Evolutionary conservation across 495 filamentous ascomycete species (phyloP).

Genomic region (Jackrogersella minutella): DNA sequence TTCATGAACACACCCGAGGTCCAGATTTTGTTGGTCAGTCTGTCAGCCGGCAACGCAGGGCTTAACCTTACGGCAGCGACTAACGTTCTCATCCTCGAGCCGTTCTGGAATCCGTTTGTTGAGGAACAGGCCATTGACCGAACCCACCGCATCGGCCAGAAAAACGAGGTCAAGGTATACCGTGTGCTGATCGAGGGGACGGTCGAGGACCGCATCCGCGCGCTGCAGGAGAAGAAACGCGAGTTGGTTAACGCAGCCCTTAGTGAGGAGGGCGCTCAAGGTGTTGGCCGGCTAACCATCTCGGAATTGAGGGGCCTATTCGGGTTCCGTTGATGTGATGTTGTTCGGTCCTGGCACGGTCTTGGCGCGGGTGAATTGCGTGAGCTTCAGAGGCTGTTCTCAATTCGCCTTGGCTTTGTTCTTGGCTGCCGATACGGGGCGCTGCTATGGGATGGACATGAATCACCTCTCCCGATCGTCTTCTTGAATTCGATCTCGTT

Average conservation of each 20-base stretch:
- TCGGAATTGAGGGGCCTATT: slow-evolving; percentile 78
- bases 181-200: slow-evolving; percentile 79
- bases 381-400: neutral
- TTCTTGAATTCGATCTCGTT: neutral
- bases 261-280: slow-evolving; percentile 76
- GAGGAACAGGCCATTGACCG: slow-evolving; percentile 96
- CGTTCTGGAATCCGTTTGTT: slow-evolving; percentile 96
- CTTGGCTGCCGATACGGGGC: slow-evolving; percentile 1
- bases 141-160: slow-evolving; percentile 90
- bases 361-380: neutral
- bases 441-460: neutral
- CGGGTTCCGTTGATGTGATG: slow-evolving; percentile 47
- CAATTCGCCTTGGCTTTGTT: neutral
- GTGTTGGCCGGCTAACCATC: slow-evolving; percentile 66
- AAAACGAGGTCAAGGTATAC: slow-evolving; percentile 76
- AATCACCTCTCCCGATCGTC: neutral
- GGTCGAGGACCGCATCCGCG: slow-evolving; percentile 89
- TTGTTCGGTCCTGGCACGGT: too few species aligned
- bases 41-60: slow-evolving; percentile 91
- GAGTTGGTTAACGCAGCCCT: slow-evolving; percentile 80
- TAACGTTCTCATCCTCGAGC: slow-evolving; percentile 90
- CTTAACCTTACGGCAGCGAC: slow-evolving; percentile 88
- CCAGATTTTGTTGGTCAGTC: slow-evolving; percentile 84
- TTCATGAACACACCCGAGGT: slow-evolving; percentile 73
- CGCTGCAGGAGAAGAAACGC: slow-evolving; percentile 85